Evolutionary conservation across 208 protist species (phyloP).

Genomic region (Lotmaria passim): DNA sequence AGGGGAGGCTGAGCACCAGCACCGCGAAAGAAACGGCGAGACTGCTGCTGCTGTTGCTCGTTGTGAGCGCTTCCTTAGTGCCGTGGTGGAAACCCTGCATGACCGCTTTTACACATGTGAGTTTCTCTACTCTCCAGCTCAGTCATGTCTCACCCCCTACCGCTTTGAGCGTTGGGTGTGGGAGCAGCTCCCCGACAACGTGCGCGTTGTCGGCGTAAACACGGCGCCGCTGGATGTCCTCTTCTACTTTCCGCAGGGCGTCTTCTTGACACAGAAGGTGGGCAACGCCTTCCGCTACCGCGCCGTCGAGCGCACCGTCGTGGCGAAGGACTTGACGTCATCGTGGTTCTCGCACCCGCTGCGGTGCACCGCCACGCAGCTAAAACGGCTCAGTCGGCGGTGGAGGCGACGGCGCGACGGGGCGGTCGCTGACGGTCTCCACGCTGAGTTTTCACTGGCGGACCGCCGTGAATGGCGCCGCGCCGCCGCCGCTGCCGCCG

Average conservation of each 20-base stretch:
- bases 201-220: conserved; percentile 80
- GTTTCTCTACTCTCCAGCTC: conserved; percentile 37
- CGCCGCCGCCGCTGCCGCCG: background rate
- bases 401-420: background rate
- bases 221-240: conserved; percentile 53
- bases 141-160: conserved; percentile 49
- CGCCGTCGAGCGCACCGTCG: conserved; percentile 53
- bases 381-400: conserved; percentile 5
- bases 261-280: conserved; percentile 66
- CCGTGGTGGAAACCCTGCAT: conserved; percentile 25
- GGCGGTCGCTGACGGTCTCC: conserved; percentile 30
- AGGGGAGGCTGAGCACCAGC: too few relatives aligned
- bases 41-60: background rate
- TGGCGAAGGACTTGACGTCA: conserved; percentile 35
- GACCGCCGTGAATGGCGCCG: background rate
- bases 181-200: conserved; percentile 52
- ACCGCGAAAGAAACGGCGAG: background rate
- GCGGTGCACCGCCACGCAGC: conserved; percentile 17
- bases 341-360: conserved; percentile 33
- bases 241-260: conserved; percentile 76
- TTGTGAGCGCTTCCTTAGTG: conserved; percentile 27
- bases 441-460: conserved; percentile 22
- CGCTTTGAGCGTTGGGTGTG: conserved; percentile 57
- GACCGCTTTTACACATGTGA: conserved; percentile 43
- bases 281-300: conserved; percentile 77